Evolutionary conservation across 1,284 basidiomycete species (phyloP).

Genomic region (Cystobasidium pallidum): DNA sequence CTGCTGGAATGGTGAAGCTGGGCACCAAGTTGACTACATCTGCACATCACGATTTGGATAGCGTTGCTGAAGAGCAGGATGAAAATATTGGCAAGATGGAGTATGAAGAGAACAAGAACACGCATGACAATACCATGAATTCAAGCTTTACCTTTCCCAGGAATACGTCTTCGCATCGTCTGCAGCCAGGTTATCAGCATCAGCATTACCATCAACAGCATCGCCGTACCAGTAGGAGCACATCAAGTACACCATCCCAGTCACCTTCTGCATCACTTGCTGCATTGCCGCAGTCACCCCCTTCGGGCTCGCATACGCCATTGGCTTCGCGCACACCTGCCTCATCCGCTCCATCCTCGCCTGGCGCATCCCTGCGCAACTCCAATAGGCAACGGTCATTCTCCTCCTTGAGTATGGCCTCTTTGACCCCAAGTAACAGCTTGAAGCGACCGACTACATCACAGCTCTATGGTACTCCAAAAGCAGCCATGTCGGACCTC

Average conservation of each 20-base stretch:
- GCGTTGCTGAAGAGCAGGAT: slow-evolving; percentile 42
- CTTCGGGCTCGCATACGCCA: slow-evolving; percentile 19
- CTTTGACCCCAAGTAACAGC: slow-evolving; percentile 18
- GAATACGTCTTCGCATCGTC: slow-evolving; percentile 6
- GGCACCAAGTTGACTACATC: not conserved
- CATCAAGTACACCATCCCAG: slow-evolving; percentile 1
- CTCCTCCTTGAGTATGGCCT: slow-evolving; percentile 47
- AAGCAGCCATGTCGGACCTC: not conserved
- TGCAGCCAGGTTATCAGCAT: not conserved
- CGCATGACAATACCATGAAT: not conserved
- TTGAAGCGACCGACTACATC: not conserved
- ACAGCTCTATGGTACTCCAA: not conserved
- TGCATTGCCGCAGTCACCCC: not conserved
- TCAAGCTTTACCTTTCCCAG: not conserved
- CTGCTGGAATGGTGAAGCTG: slow-evolving; percentile 24
- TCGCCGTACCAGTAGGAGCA: not conserved
- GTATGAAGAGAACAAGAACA: not conserved
- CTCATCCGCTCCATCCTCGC: slow-evolving; percentile 27
- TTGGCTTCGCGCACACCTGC: slow-evolving; percentile 11
- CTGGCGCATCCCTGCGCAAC: slow-evolving; percentile 1
- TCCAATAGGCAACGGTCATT: slow-evolving; percentile 41
- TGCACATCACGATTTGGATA: slow-evolving; percentile 29
- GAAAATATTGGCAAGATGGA: slow-evolving; percentile 29
- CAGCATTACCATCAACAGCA: not conserved
- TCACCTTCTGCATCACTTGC: slow-evolving; percentile 9